Evolutionary conservation across 2,329 filamentous ascomycete genomes (phyloP), one percentile per base, ranked within the genome.

Genomic region (Cytospora piceae): DNA sequence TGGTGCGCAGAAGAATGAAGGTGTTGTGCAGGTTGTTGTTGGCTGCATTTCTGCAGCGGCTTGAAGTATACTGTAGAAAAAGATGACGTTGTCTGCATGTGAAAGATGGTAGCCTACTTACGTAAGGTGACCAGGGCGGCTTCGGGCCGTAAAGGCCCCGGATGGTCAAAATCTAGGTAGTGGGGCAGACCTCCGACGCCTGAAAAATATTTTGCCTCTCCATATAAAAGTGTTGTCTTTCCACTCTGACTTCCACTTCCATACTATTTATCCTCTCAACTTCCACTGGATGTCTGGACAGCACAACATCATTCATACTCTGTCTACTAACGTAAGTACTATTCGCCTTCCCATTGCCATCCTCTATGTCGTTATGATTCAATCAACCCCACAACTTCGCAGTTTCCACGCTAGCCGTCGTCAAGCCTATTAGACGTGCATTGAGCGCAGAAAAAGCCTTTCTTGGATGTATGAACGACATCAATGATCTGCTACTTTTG

Each of bases 401-500:
- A 42, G 39, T 42, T 42, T 42, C 39, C 39, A 42, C 39, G 39
- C 39, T 42, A 42, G 39, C 39, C 39, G 39, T 42, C 39, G 39
- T 42, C 39, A 42, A 42, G 39, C 39, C 39, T 42, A 42, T 42
- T 37, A 42, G 39, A 42, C 39, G 39, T 42, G 39, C 39, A 20
- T 42, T 42, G 39, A 42, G 39, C 39, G 39, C 39, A 42, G 39
- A 42, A 42, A 42, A 42, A 42, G 39, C 39, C 39, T 42, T 42
- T 42, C 39, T 42, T 42, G 39, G 39, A 42, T 42, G 39, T 42
- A 42, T 42, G 39, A 42, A 42, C 39, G 20, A 42, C 39, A 42
- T 42, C 39, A 42, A n/a, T 20, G 15, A 17, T 42, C 39, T 42
- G 20, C 39, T 42, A 42, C 39, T 42, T 42, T 42, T 42, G 39